Evolutionary conservation across 192 early-diverging fungal genomes (phyloP), one percentile per base, ranked within the genome.

Genomic region (Pilaira anomala): DNA sequence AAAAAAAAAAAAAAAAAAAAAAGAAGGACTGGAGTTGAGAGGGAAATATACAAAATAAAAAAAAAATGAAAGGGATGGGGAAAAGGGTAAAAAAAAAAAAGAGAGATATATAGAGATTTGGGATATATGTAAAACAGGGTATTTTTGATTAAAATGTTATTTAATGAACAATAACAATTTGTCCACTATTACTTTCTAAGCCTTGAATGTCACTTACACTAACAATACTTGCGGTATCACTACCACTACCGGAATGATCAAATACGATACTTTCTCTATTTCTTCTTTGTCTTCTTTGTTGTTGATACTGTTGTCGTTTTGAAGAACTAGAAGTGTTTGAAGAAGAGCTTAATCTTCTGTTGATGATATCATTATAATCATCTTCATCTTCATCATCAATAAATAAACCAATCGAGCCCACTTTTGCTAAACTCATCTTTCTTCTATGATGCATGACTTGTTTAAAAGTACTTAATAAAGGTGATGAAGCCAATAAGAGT

Each of bases 331-430:
- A 36, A 4, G 6, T 36, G 11, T 36, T 36, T 19, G 44, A 45
- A 24, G 54, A 58, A 24, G 56, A 58, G 21, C 40, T 58, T 2
- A 36, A 22, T 50, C 54, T 59, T 36, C 59, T 59, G 16, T 62
- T 62, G 42, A 40, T 14, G 7, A 40, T 29, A 9, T 50, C 21
- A 12, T 33, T 39, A 16, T 30, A 33, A 18, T 56, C 33, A 18
- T 58, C 41, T 4, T 69, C 67, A 33, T 61, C 48, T 7, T 29
- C 54, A 28, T 78, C 76, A 65, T 45, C 62, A 19, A 76, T 74
- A 68, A 76, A 76, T 44, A 79, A 48, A 0, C 56, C 72, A 39
- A 76, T 63, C 36, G 68, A 74, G 33, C 78, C 75, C 48, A 79
- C 75, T 48, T 73, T 72, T 13, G 78, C 70, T 25, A 79, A 36